Conservation (phyloP, 805 yeast species). For the Suhomyces vadensis region DNA sequence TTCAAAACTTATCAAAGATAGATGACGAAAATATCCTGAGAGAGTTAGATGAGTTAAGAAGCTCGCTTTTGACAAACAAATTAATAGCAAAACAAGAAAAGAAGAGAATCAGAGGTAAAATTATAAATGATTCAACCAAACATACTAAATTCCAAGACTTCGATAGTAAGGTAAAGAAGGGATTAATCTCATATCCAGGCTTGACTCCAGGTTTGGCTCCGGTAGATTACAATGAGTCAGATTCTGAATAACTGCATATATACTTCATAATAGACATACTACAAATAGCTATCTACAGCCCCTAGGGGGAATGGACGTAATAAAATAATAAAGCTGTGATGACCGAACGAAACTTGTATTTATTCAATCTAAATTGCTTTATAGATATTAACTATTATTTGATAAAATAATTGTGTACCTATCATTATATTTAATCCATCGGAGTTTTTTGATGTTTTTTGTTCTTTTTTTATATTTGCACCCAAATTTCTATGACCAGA, state of each 20-base stretch:
- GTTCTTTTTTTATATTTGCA: too few relatives aligned
- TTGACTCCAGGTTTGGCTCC: constrained; percentile 87
- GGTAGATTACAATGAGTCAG: constrained; percentile 49
- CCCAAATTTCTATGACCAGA: too few relatives aligned
- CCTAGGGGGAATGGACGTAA: too few relatives aligned
- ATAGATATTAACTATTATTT: too few relatives aligned
- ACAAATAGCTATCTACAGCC: too few relatives aligned
- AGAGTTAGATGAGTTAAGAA: constrained; percentile 31
- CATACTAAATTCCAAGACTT: constrained; percentile 23
- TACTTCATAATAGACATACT: too few relatives aligned
- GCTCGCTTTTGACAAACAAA: constrained; percentile 24
- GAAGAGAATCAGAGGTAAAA: constrained; percentile 25
- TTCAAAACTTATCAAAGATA: constrained; percentile 29
- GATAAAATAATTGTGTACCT: too few relatives aligned
- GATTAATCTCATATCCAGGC: constrained; percentile 55
- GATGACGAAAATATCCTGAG: constrained; percentile 31
- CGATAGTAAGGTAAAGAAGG: constrained; percentile 43
- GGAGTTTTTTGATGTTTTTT: too few relatives aligned
- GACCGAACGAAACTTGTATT: too few relatives aligned
- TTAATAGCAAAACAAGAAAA: constrained; percentile 18
- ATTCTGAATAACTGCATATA: constrained; percentile 18
- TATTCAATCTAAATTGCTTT: too few relatives aligned
- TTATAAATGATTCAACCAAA: constrained; percentile 11
- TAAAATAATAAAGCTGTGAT: too few relatives aligned
- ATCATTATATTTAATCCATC: too few relatives aligned